Conservation (phyloP, 306 rosid species). For the Sicyos edulis region DNA sequence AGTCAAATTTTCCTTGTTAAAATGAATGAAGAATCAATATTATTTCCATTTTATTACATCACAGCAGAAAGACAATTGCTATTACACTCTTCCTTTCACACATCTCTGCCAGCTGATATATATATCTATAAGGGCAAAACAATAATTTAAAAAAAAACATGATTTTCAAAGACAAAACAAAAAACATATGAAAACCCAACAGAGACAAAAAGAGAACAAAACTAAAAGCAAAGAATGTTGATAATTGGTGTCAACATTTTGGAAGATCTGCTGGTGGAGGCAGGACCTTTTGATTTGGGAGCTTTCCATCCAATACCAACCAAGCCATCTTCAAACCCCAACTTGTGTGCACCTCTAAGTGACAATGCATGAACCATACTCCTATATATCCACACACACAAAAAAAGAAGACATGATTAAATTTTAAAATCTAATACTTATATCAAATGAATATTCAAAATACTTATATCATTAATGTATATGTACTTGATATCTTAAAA, state of each 20-base stretch:
- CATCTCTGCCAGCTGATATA: background rate
- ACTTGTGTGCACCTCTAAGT: slow-evolving; percentile 1
- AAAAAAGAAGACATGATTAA: background rate
- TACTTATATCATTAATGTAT: no score
- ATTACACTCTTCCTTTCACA: background rate
- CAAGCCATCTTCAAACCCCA: slow-evolving; percentile 16
- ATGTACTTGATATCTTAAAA: no score
- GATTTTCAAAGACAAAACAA: background rate
- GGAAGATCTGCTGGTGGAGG: slow-evolving; percentile 19
- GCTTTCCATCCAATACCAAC: slow-evolving; percentile 12
- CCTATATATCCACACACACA: background rate
- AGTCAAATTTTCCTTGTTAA: background rate
- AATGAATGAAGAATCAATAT: slow-evolving; percentile 6
- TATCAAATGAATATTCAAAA: no score
- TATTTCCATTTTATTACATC: background rate
- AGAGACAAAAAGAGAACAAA: background rate
- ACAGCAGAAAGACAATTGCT: background rate
- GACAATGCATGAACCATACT: slow-evolving; percentile 6
- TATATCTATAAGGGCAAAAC: background rate
- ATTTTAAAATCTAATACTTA: background rate
- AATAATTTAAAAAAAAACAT: background rate
- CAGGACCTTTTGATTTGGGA: slow-evolving; percentile 1
- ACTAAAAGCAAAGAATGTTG: background rate
- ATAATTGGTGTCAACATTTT: background rate
- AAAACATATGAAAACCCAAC: background rate